Evolutionary conservation across 176 grass and related monocot genomes (phyloP).

Genomic region (Cymbopogon citratus): DNA sequence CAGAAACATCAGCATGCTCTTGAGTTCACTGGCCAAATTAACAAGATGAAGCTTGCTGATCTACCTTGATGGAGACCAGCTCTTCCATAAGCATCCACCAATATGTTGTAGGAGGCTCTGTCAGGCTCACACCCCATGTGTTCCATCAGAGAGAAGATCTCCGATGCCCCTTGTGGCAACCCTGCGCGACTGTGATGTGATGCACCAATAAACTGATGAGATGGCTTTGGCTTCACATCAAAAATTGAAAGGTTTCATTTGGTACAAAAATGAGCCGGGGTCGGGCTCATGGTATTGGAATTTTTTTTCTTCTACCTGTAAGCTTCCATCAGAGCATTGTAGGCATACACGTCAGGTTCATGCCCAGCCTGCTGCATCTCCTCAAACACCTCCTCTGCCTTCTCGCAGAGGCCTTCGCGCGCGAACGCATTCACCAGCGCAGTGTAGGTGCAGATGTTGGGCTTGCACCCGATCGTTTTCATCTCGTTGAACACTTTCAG

Average conservation of each 20-base stretch:
- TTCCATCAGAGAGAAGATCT: constrained; percentile 90
- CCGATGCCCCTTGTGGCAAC: constrained; percentile 59
- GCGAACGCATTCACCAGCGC: constrained; percentile 86
- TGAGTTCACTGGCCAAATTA: not conserved
- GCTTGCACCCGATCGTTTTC: constrained; percentile 67
- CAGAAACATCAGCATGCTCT: not conserved
- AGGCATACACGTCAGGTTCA: constrained; percentile 84
- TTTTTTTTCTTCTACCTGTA: constrained; percentile 54
- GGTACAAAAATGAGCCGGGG: too few species aligned
- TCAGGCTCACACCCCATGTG: constrained; percentile 91
- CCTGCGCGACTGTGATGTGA: constrained; percentile 52
- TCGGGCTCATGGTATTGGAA: not conserved
- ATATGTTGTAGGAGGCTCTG: constrained; percentile 89
- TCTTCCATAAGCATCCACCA: constrained; percentile 89
- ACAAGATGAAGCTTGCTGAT: not conserved
- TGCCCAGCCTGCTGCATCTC: constrained; percentile 72
- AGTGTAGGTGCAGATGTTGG: constrained; percentile 97
- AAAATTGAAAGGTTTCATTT: not conserved
- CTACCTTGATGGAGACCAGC: constrained; percentile 68
- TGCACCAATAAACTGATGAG: not conserved
- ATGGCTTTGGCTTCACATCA: not conserved
- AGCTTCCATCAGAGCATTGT: constrained; percentile 93
- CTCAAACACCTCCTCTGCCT: constrained; percentile 83
- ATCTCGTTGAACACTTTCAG: constrained; percentile 79
- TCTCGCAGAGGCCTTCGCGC: constrained; percentile 82